These are phyloP conservation scores for Rubia tinctorum DNA, from an alignment of 305 asterid genomes.

Conservation along the genomic window DNA sequence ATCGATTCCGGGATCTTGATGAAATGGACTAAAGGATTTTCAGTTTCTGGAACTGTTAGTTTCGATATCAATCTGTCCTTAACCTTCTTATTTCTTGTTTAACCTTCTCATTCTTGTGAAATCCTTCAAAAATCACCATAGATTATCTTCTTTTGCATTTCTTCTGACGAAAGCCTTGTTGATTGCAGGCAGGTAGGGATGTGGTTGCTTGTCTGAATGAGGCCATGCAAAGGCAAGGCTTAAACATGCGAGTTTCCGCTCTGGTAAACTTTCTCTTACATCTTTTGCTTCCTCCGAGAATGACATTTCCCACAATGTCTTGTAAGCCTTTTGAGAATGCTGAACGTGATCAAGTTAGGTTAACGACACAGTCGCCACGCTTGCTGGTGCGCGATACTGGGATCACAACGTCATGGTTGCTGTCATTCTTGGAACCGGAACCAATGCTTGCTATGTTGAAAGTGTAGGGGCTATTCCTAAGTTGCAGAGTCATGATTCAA, in stretches of 20 bases:
- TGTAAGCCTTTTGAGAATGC: not conserved
- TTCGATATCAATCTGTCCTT: slow-evolving; percentile 24
- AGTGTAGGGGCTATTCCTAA: slow-evolving; percentile 55
- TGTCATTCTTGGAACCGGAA: slow-evolving; percentile 75
- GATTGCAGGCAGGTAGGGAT: slow-evolving; percentile 66
- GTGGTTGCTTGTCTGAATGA: slow-evolving; percentile 75
- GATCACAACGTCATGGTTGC: slow-evolving; percentile 77
- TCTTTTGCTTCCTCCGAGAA: not conserved
- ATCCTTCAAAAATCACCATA: not conserved
- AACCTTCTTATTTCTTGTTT: not conserved
- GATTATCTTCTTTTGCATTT: not conserved
- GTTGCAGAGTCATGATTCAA: slow-evolving; percentile 31
- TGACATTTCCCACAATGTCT: not conserved
- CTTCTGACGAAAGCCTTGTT: slow-evolving; percentile 13
- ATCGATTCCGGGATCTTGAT: slow-evolving; percentile 71
- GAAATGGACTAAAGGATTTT: slow-evolving; percentile 82
- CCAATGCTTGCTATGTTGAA: slow-evolving; percentile 80
- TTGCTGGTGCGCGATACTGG: slow-evolving; percentile 84
- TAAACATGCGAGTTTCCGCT: slow-evolving; percentile 70
- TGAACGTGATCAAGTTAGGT: slow-evolving; percentile 51
- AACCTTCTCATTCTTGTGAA: not conserved
- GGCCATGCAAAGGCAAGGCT: slow-evolving; percentile 65
- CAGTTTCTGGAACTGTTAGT: slow-evolving; percentile 80
- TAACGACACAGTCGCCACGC: slow-evolving; percentile 72
- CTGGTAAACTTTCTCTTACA: slow-evolving; percentile 41